A percentile compares a stretch with the other conserved stretches of the same genome.
Conservation (phyloP, 225 moss, liverwort and hornwort species). For the Sphagnum tenellum region DNA sequence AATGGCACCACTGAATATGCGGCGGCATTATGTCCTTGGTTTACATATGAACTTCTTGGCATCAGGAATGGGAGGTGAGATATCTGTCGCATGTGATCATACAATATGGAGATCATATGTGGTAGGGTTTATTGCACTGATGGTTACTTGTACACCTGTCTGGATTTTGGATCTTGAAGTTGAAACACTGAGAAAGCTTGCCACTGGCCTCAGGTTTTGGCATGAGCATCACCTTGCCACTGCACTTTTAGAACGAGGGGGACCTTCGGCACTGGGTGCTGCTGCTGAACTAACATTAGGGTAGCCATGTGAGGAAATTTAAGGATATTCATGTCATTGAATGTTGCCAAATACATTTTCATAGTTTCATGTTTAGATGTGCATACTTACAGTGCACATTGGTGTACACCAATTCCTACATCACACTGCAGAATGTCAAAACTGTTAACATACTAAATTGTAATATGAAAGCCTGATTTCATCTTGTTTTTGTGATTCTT, state of each 20-base stretch:
- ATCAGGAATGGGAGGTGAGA: constrained; percentile 55
- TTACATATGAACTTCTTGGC: constrained; percentile 77
- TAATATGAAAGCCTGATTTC: too few species aligned
- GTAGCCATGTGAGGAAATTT: not conserved
- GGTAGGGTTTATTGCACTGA: constrained; percentile 63
- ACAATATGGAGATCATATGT: constrained; percentile 82
- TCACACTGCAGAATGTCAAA: too few species aligned
- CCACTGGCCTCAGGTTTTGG: constrained; percentile 82
- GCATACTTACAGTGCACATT: too few species aligned
- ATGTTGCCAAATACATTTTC: too few species aligned
- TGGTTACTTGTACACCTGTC: constrained; percentile 75
- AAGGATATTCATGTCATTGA: too few species aligned
- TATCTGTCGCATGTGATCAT: constrained; percentile 57
- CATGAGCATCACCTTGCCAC: constrained; percentile 84
- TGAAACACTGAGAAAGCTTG: constrained; percentile 62
- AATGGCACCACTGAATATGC: constrained; percentile 55
- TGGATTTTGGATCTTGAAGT: constrained; percentile 76
- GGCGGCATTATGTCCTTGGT: constrained; percentile 57
- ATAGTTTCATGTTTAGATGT: too few species aligned
- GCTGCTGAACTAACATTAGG: constrained; percentile 67
- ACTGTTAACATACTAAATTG: too few species aligned
- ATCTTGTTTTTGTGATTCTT: too few species aligned
- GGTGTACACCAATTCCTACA: too few species aligned
- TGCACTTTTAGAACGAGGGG: constrained; percentile 73
- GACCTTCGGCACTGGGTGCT: constrained; percentile 51